phyloP scores from a whole-genome alignment of 768 basidiomycete species.

The Butyriboletus loyo region DNA sequence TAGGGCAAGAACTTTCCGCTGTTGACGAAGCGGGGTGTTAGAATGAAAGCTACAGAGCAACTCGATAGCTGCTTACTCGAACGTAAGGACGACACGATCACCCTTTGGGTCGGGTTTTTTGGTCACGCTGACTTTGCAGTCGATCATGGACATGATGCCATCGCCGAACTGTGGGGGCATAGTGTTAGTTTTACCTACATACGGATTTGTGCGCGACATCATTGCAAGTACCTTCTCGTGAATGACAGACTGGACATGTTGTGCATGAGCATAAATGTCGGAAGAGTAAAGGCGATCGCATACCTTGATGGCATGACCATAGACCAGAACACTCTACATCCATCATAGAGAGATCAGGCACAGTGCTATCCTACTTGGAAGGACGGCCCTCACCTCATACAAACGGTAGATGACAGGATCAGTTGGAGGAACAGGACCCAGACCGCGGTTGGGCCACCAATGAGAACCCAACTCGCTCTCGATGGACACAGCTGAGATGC shows the following conservation, averaged over 20 bases:
- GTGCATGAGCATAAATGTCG: not conserved
- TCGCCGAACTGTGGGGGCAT: constrained; percentile 61
- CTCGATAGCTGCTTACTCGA: constrained; percentile 60
- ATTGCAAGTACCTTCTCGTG: constrained; percentile 60
- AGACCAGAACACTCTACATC: constrained; percentile 63
- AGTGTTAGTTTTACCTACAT: not conserved
- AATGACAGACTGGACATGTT: constrained; percentile 52
- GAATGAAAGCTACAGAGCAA: not conserved
- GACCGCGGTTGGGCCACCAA: constrained; percentile 72
- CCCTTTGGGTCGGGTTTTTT: constrained; percentile 75
- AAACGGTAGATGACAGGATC: constrained; percentile 82
- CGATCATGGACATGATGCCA: constrained; percentile 88
- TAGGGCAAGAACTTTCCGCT: constrained; percentile 82
- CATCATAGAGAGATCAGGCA: not conserved
- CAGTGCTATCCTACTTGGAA: not conserved
- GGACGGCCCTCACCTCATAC: constrained; percentile 56
- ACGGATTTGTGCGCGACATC: not conserved
- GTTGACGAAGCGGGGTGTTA: constrained; percentile 4
- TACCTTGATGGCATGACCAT: constrained; percentile 78
- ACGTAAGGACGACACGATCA: constrained; percentile 74
- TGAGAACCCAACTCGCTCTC: constrained; percentile 51
- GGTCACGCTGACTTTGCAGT: constrained; percentile 67
- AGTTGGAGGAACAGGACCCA: constrained; percentile 68
- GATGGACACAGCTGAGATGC: constrained; percentile 38
- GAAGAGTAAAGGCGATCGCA: not conserved